Evolutionary conservation across 2,329 filamentous ascomycete species (phyloP), one percentile per base, ranked within the genome.

Genomic region (Lachnellula cervina): DNA sequence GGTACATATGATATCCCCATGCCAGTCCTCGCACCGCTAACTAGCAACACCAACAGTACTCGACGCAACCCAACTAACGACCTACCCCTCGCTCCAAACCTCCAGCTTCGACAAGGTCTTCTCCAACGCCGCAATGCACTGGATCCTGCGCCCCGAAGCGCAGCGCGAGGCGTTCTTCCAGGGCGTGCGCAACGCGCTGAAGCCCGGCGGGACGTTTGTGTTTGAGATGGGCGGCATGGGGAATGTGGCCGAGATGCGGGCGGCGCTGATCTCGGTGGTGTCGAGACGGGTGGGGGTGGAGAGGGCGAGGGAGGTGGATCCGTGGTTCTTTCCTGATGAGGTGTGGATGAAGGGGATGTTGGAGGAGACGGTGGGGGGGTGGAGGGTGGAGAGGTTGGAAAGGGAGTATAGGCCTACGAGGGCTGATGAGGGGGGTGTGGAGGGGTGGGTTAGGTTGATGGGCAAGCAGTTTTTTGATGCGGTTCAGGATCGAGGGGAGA

Each of bases 161-260:
- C 62, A 65, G 0, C 76, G 81, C 9, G 61, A 69, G 3, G 64
- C 68, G 28, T 80, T 86, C 68, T 84, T 89, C 64, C 62, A 64
- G 7, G 79, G 75, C 40, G 75, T 83, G 3, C 71, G 77, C 58
- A 70, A 70, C 8, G 73, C 78, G 1, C 75, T 89, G 2, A 75
- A 73, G 35, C 78, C 80, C 0, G 77, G 77, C 11, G 86, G 83
- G 1, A 64, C 63, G 0, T 84, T 89, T 56, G 78, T 80, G 9
- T 88, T 89, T 63, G 87, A 90, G 69, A 86, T 86, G 82, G 86
- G 87, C 51, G 86, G 86, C 0, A 77, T 84, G 49, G 87, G 87
- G 19, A 89, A 89, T 69, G 77, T 87, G 1, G 73, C 76, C 1
- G 86, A 89, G 54, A 78, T 87, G 62, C 77, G 81, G 28, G 74